These are phyloP conservation scores for Patellifolia procumbens DNA, from an alignment of 179 eudicot genomes.

Conservation along the genomic window DNA sequence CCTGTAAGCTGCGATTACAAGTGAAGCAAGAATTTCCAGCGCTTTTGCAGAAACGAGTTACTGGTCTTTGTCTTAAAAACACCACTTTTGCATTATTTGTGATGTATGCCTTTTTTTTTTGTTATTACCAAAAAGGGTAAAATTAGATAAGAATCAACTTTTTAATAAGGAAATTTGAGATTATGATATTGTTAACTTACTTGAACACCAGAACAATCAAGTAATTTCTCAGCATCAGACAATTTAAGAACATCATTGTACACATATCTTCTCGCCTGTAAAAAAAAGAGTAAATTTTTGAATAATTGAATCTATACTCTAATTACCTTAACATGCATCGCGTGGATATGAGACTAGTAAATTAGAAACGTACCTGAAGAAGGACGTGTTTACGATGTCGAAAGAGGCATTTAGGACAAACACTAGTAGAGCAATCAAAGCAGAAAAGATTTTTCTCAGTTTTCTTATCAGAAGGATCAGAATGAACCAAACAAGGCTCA, in stretches of 20 bases:
- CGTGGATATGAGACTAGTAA: too few species aligned
- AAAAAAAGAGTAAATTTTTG: not conserved
- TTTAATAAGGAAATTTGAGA: not conserved
- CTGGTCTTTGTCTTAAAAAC: constrained; percentile 56
- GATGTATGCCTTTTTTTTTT: constrained; percentile 26
- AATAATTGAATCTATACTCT: too few species aligned
- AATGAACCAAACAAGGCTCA: constrained; percentile 47
- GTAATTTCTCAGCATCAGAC: constrained; percentile 64
- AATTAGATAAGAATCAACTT: not conserved
- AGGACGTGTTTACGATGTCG: constrained; percentile 49
- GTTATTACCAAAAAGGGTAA: not conserved
- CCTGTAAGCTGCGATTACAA: constrained; percentile 63
- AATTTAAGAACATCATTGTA: constrained; percentile 74
- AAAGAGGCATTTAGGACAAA: constrained; percentile 51
- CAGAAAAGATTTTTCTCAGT: constrained; percentile 54
- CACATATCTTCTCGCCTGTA: constrained; percentile 75
- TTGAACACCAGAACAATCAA: constrained; percentile 73
- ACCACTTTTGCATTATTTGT: constrained; percentile 70
- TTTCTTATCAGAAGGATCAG: constrained; percentile 30
- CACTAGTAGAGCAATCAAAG: constrained; percentile 48
- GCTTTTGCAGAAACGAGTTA: constrained; percentile 36
- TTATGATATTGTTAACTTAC: constrained; percentile 30
- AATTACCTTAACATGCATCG: too few species aligned
- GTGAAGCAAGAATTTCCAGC: constrained; percentile 46
- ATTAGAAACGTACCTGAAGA: constrained; percentile 61